Evolutionary conservation across 495 filamentous ascomycete genomes (phyloP).

Genomic region (Tuber calosporum): DNA sequence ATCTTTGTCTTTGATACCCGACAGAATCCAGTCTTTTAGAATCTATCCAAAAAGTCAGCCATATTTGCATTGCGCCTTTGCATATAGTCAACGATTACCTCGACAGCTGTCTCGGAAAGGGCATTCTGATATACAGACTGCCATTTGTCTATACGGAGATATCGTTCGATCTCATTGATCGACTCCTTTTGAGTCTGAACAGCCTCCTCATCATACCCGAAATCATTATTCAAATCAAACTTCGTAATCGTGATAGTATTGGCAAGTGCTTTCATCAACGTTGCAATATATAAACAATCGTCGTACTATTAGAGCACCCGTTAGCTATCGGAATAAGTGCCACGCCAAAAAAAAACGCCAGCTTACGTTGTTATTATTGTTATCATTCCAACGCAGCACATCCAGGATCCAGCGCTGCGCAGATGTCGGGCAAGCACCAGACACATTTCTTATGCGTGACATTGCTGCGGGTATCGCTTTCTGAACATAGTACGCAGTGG

Average conservation of each 20-base stretch:
- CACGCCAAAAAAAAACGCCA: background rate
- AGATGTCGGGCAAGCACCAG: conserved; percentile 64
- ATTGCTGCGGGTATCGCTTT: conserved; percentile 72
- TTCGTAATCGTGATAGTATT: conserved; percentile 54
- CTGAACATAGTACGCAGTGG: conserved; percentile 71
- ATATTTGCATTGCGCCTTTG: background rate
- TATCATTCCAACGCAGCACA: conserved; percentile 86
- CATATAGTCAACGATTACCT: conserved; percentile 14
- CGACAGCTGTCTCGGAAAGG: conserved; percentile 70
- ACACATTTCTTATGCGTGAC: conserved; percentile 64
- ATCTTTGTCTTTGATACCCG: conserved; percentile 32
- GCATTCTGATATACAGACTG: conserved; percentile 84
- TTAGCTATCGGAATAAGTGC: conserved; percentile 17
- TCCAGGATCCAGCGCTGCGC: conserved; percentile 78
- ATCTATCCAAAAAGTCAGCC: conserved; percentile 17
- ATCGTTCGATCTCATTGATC: conserved; percentile 78
- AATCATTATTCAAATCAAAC: conserved; percentile 46
- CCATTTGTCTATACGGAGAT: conserved; percentile 90
- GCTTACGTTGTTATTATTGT: conserved; percentile 67
- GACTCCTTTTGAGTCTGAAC: conserved; percentile 56
- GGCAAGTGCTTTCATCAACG: conserved; percentile 69
- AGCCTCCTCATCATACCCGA: conserved; percentile 53
- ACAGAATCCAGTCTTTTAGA: conserved; percentile 37
- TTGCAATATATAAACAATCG: conserved; percentile 79
- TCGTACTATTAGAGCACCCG: conserved; percentile 52